Percentiles rank a stretch among this genome's conserved stretches.
phyloP scores from a whole-genome alignment of 129 eudicot species.

The Logfia minima region DNA sequence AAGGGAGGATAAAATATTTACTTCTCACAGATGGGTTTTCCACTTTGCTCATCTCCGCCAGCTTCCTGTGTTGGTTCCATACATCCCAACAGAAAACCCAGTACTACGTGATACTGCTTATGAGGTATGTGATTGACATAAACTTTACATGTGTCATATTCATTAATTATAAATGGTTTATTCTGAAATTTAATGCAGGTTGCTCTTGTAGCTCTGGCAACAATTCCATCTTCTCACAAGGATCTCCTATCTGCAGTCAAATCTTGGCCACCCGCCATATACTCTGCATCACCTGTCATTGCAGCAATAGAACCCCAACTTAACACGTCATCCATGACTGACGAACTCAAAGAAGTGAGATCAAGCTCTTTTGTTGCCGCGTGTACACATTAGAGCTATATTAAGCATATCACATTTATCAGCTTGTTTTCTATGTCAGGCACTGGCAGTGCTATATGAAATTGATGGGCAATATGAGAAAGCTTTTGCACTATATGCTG shows the following conservation, averaged over 20 bases:
- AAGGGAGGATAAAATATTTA: conserved; percentile 16
- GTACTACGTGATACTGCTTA: conserved; percentile 93
- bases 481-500: conserved; percentile 95
- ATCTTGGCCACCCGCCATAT: conserved; percentile 88
- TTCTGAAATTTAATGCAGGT: conserved; percentile 47
- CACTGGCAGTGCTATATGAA: conserved; percentile 89
- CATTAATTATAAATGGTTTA: conserved; percentile 5
- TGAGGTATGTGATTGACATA: conserved; percentile 56
- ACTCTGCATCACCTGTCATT: conserved; percentile 68
- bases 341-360: conserved; percentile 81
- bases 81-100: conserved; percentile 92
- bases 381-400: conserved; percentile 13
- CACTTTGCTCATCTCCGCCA: conserved; percentile 99
- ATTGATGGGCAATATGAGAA: conserved; percentile 83
- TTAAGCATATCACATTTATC: conserved; percentile 20
- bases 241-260: conserved; percentile 77
- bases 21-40: conserved; percentile 85
- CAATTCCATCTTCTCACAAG: conserved; percentile 84
- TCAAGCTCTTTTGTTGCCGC: conserved; percentile 1
- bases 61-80: conserved; percentile 92
- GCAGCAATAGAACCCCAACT: conserved; percentile 92
- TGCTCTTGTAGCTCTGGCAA: conserved; percentile 92
- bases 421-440: conserved; percentile 49
- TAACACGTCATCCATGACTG: conserved; percentile 79
- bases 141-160: conserved; percentile 6